Evolutionary conservation across 306 rosid genomes (phyloP), one percentile per base, ranked within the genome.

Genomic region (Spatholobus suberectus): DNA sequence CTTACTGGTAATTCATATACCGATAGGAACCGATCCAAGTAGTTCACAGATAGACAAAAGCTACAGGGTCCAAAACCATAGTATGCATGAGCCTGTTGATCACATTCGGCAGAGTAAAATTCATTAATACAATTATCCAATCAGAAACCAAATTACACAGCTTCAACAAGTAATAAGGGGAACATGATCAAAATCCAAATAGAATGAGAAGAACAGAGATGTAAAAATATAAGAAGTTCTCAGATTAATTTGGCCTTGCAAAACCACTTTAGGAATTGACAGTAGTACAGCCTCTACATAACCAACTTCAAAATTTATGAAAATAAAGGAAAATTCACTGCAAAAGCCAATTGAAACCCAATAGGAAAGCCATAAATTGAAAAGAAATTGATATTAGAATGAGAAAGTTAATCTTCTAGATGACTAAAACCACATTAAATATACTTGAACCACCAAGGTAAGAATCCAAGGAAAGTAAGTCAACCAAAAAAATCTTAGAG

Each of bases 1-100:
- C 97, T 91, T 86, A 93, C 98, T 66, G 86, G 89, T 46, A 88
- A 83, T 69, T 90, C 82, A 83, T 83, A 61, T 4, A 80, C 46
- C 21, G 97, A 91, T 49, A 92, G 89, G 86, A 91, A 91, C 57
- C 97, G 94, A 85, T 94, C 98, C 83, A 89, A 77, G 88, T 94
- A 94, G 86, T 92, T 94, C 82, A 88, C 87, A 17, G 94, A 81
- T 24, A 92, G 90, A 83, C 83, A 89, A 24, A 90, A 43, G 85
- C 87, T 78, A 52, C 75, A 57, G 43, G 94, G 87, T 78, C 95
- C 96, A 82, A 91, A 91, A 58, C 86, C 85, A 78, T 75, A 83
- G 77, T 79, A 82, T 29, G 85, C 61, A 86, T 84, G 85, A 83
- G 90, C 97, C 98, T 93, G 95, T 84, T 62, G 63, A 82, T 75